Evolutionary conservation across 192 early-diverging fungal genomes (phyloP).

Genomic region (Podila verticillata): DNA sequence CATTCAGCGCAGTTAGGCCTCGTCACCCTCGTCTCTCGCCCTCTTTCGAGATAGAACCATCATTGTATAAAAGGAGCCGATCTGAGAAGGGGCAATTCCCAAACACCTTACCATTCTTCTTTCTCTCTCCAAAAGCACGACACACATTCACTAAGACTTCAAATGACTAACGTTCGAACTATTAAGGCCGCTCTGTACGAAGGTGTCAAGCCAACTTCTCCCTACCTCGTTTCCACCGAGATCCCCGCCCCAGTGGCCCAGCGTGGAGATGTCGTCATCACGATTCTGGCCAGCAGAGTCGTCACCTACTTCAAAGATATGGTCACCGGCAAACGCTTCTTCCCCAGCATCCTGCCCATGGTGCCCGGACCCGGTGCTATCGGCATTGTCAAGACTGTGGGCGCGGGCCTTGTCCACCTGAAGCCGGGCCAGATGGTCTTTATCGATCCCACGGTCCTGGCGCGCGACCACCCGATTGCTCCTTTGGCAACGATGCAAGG

Average conservation of each 20-base stretch:
- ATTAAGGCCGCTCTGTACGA: constrained; percentile 24
- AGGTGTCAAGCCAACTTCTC: constrained; percentile 10
- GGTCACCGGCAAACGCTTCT: constrained; percentile 23
- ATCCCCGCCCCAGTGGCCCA: constrained; percentile 21
- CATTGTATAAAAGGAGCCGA: too few relatives aligned
- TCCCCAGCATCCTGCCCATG: constrained; percentile 26
- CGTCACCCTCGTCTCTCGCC: too few relatives aligned
- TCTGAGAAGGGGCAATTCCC: too few relatives aligned
- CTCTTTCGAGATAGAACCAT: too few relatives aligned
- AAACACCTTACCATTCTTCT: neutral
- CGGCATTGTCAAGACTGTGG: constrained; percentile 31
- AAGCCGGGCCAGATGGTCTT: constrained; percentile 41
- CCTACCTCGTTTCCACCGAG: constrained; percentile 8
- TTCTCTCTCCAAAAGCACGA: neutral
- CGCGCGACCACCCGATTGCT: constrained; percentile 37
- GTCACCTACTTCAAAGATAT: constrained; percentile 27
- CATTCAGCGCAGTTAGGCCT: too few relatives aligned
- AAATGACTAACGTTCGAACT: constrained; percentile 5
- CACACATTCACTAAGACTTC: neutral
- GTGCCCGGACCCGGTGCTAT: constrained; percentile 44
- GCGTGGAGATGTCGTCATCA: constrained; percentile 41
- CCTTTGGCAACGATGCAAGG: constrained; percentile 43
- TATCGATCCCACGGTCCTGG: constrained; percentile 41
- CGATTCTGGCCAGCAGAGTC: constrained; percentile 37
- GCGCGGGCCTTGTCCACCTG: constrained; percentile 17